Evolutionary conservation across 148 eudicot genomes (phyloP), one percentile per base, ranked within the genome.

Genomic region (Amaranthus hypochondriacus): DNA sequence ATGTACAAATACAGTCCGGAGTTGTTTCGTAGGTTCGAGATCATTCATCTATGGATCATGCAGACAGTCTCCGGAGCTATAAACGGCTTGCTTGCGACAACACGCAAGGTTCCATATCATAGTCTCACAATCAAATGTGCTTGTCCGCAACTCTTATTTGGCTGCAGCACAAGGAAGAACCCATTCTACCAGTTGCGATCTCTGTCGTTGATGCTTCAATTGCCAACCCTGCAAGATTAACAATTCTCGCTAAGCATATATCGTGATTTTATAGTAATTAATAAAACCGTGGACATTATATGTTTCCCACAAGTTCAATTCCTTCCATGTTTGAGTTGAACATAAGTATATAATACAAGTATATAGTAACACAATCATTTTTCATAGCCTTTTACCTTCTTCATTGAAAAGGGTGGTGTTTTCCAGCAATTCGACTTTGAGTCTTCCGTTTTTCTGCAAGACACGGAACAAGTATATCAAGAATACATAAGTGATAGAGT

Each of bases 141-240:
- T 10, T 21, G 6, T 54, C 2, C 13, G 71, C 39, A 60, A 60
- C 48, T 73, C 63, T 67, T 85, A 85, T 75, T 83, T 77, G 56
- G 87, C 84, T 48, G 83, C 79, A 52, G 86, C 88, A 79, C 89
- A 89, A 61, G 93, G 93, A 18, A 87, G 78, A 49, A 83, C 83
- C 84, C 88, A 79, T 15, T 81, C 81, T 68, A 87, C 79, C 44
- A 85, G 73, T 54, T 73, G 87, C n/a, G 86, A 74, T 76, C 78
- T 70, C 13, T 81, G 89, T 2, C 79, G 78, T 65, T 75, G 87
- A 70, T 84, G 86, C 80, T 81, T 87, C 83, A 75, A 67, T 75
- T 81, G 84, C 87, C 85, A 84, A 11, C 84, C 91, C 93, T 91
- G 87, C 77, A 74, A 69, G 56, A 73, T 11, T 13, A 28, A 62